Base-by-base conservation (phyloP, 768 basidiomycete genomes). In the Boletus tylopilopsis region DNA sequence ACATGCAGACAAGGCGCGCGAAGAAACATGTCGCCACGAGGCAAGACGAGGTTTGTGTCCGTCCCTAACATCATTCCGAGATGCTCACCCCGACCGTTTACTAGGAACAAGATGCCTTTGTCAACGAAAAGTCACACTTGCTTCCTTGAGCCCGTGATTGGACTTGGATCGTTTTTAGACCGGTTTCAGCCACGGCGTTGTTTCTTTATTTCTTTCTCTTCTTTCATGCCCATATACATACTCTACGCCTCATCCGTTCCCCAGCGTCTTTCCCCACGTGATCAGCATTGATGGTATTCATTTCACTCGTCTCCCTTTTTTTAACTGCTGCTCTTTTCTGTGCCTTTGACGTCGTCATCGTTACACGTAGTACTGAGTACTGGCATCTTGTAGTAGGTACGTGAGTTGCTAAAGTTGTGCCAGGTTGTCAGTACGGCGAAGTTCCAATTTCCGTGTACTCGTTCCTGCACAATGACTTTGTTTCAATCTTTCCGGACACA, bases 81-180 rank as follows among this genome's bases (percentile, higher is more conserved):
- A 33, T 6, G 27, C 44, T 49, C n/a, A 53, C 27, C 6, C n/a
- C 4, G n/a, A n/a, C n/a, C n/a, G n/a, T 23, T 24, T 27, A 29
- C 4, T 34, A 54, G 52, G 36, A 24, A 4, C 42, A 49, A 22
- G 52, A 16, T 18, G 4, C 24, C 0, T 57, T 59, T n/a, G 38
- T 52, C 41, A 50, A 51, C 18, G 65, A 68, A 49, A 67, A 67
- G 53, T 51, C 62, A 12, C 53, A 47, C 21, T 41, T 64, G 38
- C 51, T 67, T 30, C 53, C 58, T 34, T 66, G 55, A 65, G 46
- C 10, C 10, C 29, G 18, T 19, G 19, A 42, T 33, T 8, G 41
- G 10, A 15, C 18, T 7, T n/a, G n/a, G 13, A 16, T 19, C 7
- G 18, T 18, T 39, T 2, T 15, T 47, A 19, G 36, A 35, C 13